Conservation (phyloP, 78 protist species). For the Dictyostelium capitatum region DNA sequence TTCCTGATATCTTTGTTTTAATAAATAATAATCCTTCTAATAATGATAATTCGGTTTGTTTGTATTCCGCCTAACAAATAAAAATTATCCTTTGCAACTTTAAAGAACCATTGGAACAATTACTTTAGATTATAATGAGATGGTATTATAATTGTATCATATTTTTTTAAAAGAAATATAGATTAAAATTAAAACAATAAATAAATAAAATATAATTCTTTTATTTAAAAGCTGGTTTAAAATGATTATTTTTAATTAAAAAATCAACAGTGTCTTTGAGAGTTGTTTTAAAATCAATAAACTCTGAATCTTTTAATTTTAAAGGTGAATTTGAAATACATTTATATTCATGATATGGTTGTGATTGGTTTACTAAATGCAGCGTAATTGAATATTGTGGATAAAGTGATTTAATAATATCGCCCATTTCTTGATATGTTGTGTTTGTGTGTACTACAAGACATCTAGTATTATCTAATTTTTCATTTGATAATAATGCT, state of each 20-base stretch:
- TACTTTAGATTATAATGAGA: no score
- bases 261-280: background rate
- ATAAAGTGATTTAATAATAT: background rate
- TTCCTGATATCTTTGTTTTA: no score
- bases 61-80: no score
- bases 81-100: no score
- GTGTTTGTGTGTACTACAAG: background rate
- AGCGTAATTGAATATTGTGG: constrained; percentile 25
- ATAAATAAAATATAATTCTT: no score
- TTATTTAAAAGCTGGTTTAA: background rate
- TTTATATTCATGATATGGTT: background rate
- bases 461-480: background rate
- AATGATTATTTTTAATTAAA: background rate
- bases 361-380: background rate
- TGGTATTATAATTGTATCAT: no score
- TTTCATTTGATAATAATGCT: constrained; percentile 9
- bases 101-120: no score
- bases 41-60: no score
- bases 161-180: no score
- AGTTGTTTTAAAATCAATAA: background rate
- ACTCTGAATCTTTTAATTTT: no score
- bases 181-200: no score
- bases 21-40: no score
- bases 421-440: constrained; percentile 11
- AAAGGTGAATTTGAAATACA: background rate